phyloP scores from a whole-genome alignment of 805 yeast genomes.

The Wickerhamiella cacticola region DNA sequence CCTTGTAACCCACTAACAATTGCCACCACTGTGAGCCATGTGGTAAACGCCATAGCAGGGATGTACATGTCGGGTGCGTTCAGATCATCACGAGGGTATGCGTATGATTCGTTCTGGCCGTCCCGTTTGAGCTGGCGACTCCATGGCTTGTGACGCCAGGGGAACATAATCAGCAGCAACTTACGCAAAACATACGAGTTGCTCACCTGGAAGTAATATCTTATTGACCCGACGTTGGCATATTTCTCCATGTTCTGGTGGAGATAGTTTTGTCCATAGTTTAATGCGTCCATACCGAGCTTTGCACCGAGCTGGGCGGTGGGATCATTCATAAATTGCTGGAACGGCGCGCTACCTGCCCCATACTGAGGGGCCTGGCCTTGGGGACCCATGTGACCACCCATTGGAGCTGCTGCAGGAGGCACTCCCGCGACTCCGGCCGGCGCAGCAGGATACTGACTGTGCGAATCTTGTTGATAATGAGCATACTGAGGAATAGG shows the following conservation, averaged over 20 bases:
- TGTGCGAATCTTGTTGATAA: conserved; percentile 1
- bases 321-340: conserved; percentile 54
- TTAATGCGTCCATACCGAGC: conserved; percentile 73
- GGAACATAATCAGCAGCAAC: conserved; percentile 62
- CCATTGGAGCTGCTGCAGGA: neutral
- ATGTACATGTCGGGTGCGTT: conserved; percentile 96
- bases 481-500: conserved; percentile 13
- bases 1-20: conserved; percentile 76
- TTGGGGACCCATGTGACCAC: conserved; percentile 2
- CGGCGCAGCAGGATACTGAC: neutral
- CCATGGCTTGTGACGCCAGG: conserved; percentile 80
- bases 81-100: conserved; percentile 72
- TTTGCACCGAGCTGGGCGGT: conserved; percentile 76
- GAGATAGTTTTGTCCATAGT: conserved; percentile 67
- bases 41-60: conserved; percentile 84
- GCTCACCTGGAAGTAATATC: conserved; percentile 84
- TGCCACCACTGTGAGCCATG: conserved; percentile 77
- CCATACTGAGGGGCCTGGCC: neutral
- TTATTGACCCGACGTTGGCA: conserved; percentile 44
- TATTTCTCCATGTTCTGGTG: conserved; percentile 52
- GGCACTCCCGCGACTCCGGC: conserved; percentile 15
- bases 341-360: conserved; percentile 11
- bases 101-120: conserved; percentile 36
- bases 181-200: conserved; percentile 74
- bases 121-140: conserved; percentile 38